Percentiles rank a stretch among this genome's conserved stretches.
phyloP scores from a whole-genome alignment of 2,329 filamentous ascomycete species.

The Didymella exigua region DNA sequence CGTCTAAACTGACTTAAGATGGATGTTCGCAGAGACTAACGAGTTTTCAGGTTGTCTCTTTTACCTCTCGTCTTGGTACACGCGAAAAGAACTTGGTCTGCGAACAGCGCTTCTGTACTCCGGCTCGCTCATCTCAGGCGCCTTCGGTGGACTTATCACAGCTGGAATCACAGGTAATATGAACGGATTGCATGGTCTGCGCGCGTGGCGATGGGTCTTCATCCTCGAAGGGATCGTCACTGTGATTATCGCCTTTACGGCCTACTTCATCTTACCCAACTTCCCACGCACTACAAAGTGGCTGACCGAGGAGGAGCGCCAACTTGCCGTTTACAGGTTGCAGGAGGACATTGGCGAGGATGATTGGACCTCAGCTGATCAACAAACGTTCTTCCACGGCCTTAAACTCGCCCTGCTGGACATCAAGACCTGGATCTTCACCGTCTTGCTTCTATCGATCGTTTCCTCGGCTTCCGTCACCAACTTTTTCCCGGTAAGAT shows the following conservation, averaged over 20 bases:
- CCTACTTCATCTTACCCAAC: constrained; percentile 68
- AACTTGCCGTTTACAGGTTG: constrained; percentile 46
- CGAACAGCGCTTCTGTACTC: constrained; percentile 70
- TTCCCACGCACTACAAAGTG: constrained; percentile 61
- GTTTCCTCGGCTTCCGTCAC: constrained; percentile 49
- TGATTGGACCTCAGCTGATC: constrained; percentile 46
- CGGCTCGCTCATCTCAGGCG: constrained; percentile 71
- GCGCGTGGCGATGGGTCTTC: constrained; percentile 71
- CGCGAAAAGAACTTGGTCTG: constrained; percentile 68
- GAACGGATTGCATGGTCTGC: constrained; percentile 61
- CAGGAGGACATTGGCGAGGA: constrained; percentile 49
- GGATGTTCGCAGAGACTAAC: too few species aligned
- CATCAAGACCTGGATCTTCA: constrained; percentile 50
- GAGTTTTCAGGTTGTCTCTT: constrained; percentile 60
- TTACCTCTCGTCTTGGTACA: constrained; percentile 71
- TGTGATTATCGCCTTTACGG: constrained; percentile 62
- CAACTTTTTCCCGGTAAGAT: constrained; percentile 62
- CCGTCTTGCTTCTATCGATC: constrained; percentile 47
- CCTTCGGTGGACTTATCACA: constrained; percentile 67
- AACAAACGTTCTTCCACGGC: constrained; percentile 48
- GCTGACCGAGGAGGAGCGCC: constrained; percentile 48
- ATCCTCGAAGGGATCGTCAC: constrained; percentile 73
- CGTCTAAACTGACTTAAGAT: too few species aligned
- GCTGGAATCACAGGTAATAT: constrained; percentile 68
- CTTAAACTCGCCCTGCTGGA: constrained; percentile 49